Base-by-base conservation (phyloP, 2,329 filamentous ascomycete genomes). In the Nannizziopsis arthrosporioides region DNA sequence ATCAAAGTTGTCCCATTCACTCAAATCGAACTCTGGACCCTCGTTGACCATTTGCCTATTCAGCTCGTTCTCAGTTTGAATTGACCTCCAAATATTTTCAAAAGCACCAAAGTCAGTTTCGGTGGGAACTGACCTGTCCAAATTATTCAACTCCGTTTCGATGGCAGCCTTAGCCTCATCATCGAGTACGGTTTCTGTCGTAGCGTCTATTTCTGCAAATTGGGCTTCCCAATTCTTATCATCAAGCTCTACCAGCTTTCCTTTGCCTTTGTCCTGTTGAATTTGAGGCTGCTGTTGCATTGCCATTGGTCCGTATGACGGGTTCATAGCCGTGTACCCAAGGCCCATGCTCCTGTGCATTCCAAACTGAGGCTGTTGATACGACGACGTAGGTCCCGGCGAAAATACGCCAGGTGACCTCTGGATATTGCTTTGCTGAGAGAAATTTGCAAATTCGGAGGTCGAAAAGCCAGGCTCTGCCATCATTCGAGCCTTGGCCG, bases 171-270 rank as follows among this genome's bases (percentile, higher is more conserved):
- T 82, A 46, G 85, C 84, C 60, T 81, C 72, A 32, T 69, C 71
- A 53, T 81, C 78, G 49, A 77, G 65, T 47, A 71, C 71, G 57
- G 73, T 71, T 46, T 70, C 66, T 43, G 74, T 71, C 35, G 68
- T 68, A 11, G 69, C 69, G 63, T 90, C 86, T 63, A 95, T 81
- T 66, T 92, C 80, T 49, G 87, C 85, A 65, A 98, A 98, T 65
- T 96, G 88, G 58, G 88, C 86, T 68, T 96, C 90, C 92, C 92
- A 96, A 61, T 94, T 84, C 60, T 83, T 73, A 58, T 98, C 90
- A 63, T 95, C 87, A 18, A 96, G 77, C 69, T 96, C 92, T 10
- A 96, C 82, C 69, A 96, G 78, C 32, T 77, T 71, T 5, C 72
- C 79, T 67, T 93, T 94, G 35, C 85, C 89, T 64, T 96, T 96